Evolutionary conservation across 139 green algal species (phyloP), one percentile per base, ranked within the genome.

Genomic region (Picochlorum sp.): DNA sequence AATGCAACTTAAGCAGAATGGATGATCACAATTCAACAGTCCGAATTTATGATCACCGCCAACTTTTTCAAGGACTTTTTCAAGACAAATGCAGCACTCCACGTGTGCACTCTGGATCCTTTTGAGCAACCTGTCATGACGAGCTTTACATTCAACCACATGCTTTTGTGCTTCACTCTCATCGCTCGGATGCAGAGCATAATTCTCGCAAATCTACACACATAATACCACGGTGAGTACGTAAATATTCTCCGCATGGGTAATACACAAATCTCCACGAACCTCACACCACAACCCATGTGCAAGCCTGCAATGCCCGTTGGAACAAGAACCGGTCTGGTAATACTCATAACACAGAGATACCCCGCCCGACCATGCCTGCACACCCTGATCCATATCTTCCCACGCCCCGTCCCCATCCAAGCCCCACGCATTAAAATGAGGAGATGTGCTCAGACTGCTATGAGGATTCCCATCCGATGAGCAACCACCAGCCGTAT

Each of bases 1-100:
- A 60, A 95, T 95, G 83, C 88, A 95, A 9, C 31, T 9, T 23
- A 95, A 71, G 77, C 88, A 95, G 67, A 95, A 95, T 37, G 79
- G 20, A 68, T 95, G 88, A 21, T 91, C 78, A 66, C 88, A 95
- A 38, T 63, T 56, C 65, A 95, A 69, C 70, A 95, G 81, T 2
- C 88, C 88, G 70, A 95, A 95, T 31, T 73, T 74, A 30, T 82
- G 76, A 6, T 82, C 73, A 0, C 52, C 49, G 0, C 55, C 50
- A 3, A 57, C 41, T 59, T 88, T 88, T 18, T 49, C 56, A 57
- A 90, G 58, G 44, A 91, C 84, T 24, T 41, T 62, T 68, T 94
- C 87, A 54, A 88, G 51, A 78, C 87, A 95, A 62, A 94, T 92
- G 69, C 74, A 67, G 45, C 86, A 94, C 75, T 90, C 80, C 13